Conservation (phyloP, 371 early-diverging fungal species). For the Parasitella parasitica region DNA sequence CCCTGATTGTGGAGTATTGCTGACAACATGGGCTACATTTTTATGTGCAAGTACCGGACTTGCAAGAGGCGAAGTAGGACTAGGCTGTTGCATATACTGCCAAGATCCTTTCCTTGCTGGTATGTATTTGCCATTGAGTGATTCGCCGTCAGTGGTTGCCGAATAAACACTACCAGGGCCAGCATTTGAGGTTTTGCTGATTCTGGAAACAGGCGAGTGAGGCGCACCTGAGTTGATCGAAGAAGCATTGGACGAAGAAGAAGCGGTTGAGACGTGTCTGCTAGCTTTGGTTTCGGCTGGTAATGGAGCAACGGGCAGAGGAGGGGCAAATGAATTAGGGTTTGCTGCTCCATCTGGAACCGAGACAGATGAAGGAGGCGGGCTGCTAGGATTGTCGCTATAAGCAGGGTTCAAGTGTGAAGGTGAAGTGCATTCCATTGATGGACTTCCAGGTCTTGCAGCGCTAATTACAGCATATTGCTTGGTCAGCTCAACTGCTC, state of each 20-base stretch:
- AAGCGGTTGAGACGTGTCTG: constrained; percentile 19
- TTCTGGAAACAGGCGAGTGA: constrained; percentile 15
- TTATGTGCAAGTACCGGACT: neutral
- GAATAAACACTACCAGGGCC: constrained; percentile 21
- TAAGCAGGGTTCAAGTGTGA: neutral
- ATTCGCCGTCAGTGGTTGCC: constrained; percentile 19
- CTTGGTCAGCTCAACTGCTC: constrained; percentile 20
- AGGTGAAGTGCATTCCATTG: constrained; percentile 25
- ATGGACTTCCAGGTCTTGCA: constrained; percentile 24
- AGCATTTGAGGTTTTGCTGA: constrained; percentile 25
- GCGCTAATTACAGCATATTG: constrained; percentile 14
- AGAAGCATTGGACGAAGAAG: constrained; percentile 19
- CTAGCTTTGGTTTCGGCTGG: neutral
- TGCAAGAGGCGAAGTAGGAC: neutral
- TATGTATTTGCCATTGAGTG: neutral
- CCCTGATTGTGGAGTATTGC: neutral
- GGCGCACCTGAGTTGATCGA: constrained; percentile 12
- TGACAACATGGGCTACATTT: neutral
- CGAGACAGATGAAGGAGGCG: constrained; percentile 26
- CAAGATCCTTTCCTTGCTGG: constrained; percentile 20
- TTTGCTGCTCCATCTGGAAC: constrained; percentile 1
- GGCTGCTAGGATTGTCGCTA: constrained; percentile 9
- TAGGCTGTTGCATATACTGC: constrained; percentile 21
- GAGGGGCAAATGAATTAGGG: constrained; percentile 12
- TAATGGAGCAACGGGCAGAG: constrained; percentile 3